Conservation (phyloP, 2,329 filamentous ascomycete species). For the Talaromyces sp. region DNA sequence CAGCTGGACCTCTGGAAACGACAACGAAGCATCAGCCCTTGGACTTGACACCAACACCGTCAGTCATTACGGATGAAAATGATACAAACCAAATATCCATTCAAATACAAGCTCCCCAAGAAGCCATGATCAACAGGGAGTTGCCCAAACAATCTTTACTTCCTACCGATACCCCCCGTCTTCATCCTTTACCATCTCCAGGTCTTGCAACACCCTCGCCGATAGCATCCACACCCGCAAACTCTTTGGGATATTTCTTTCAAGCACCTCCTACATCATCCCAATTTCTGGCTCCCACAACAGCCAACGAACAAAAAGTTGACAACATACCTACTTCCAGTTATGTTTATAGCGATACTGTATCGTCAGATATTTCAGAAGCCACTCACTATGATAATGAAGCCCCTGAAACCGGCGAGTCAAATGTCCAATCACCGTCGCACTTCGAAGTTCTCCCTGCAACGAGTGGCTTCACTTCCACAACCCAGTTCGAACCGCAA, state of each 20-base stretch:
- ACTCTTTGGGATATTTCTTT: constrained; percentile 3
- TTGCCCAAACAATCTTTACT: constrained; percentile 4
- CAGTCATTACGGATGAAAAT: not conserved
- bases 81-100: not conserved
- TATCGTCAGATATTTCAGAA: not conserved
- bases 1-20: not conserved
- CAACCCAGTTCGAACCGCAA: not conserved
- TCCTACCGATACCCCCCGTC: constrained; percentile 31
- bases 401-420: not conserved
- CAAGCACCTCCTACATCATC: not conserved
- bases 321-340: not conserved
- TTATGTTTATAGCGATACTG: not conserved
- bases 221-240: constrained; percentile 22
- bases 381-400: not conserved
- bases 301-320: not conserved
- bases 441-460: not conserved
- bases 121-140: not conserved
- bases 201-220: constrained; percentile 37
- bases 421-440: not conserved
- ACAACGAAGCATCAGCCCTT: not conserved
- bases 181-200: constrained; percentile 34
- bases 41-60: not conserved
- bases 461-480: not conserved
- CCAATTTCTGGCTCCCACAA: not conserved
- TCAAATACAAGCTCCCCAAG: not conserved